A percentile compares a stretch with the other conserved stretches of the same genome.
Evolutionary conservation across 768 basidiomycete genomes (phyloP).

Genomic region (Paxillus rubicundulus): DNA sequence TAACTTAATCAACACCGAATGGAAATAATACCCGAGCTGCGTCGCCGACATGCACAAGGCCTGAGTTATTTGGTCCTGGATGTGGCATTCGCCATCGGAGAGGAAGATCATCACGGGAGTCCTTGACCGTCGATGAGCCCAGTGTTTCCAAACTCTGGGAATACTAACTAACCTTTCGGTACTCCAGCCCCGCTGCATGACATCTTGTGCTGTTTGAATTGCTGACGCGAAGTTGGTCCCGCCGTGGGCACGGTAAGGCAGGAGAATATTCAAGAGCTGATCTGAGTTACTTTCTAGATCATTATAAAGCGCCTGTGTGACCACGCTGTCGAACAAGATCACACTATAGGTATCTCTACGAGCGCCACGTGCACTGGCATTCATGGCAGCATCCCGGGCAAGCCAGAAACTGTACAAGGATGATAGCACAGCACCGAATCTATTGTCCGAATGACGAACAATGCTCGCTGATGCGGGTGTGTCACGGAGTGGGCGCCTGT

Average conservation of each 20-base stretch:
- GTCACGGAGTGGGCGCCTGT: conserved; percentile 39
- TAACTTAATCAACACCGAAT: too few relatives aligned
- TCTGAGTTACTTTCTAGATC: conserved; percentile 43
- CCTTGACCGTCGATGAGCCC: neutral
- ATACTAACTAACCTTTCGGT: conserved; percentile 37
- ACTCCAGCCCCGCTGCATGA: conserved; percentile 47
- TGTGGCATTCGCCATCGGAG: conserved; percentile 34
- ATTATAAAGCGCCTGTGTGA: conserved; percentile 20
- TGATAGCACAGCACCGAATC: conserved; percentile 52
- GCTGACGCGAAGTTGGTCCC: conserved; percentile 44
- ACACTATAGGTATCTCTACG: conserved; percentile 46
- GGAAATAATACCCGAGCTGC: conserved; percentile 34
- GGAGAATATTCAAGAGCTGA: conserved; percentile 35
- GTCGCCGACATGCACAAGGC: conserved; percentile 38
- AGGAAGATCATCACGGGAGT: conserved; percentile 33
- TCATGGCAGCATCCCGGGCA: conserved; percentile 39
- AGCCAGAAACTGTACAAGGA: conserved; percentile 51
- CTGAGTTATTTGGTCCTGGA: conserved; percentile 32
- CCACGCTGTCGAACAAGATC: conserved; percentile 36
- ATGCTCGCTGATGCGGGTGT: conserved; percentile 39
- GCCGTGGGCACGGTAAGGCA: conserved; percentile 30
- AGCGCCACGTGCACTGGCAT: neutral
- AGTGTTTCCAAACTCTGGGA: too few relatives aligned
- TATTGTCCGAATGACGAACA: conserved; percentile 34
- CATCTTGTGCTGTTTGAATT: conserved; percentile 27